Conservation (phyloP, 345 rosid species). For the Cardiospermum halicacabum region DNA sequence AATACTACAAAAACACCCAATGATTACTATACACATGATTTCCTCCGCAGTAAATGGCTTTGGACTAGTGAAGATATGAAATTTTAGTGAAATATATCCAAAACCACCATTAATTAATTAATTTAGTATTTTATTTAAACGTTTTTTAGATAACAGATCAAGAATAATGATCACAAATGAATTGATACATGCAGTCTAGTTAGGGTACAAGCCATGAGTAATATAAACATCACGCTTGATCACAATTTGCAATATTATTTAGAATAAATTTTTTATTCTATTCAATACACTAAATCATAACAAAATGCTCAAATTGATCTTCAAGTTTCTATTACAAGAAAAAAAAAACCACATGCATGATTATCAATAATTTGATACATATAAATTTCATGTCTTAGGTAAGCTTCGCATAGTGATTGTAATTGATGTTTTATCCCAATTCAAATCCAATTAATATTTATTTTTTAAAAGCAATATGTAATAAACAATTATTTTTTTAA, state of each 20-base stretch:
- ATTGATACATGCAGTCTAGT: not conserved
- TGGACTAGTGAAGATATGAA: constrained; percentile 24
- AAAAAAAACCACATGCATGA: no score
- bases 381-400: no score
- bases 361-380: no score
- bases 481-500: no score
- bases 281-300: not conserved
- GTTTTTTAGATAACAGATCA: constrained; percentile 21
- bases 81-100: constrained; percentile 15
- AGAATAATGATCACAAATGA: constrained; percentile 9
- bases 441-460: not conserved
- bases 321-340: no score
- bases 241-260: not conserved
- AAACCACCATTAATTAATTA: not conserved
- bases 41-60: not conserved
- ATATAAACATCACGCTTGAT: constrained; percentile 11
- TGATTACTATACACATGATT: not conserved
- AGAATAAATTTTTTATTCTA: not conserved
- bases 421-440: no score
- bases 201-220: constrained; percentile 12
- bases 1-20: not conserved
- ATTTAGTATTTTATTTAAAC: no score
- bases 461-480: not conserved
- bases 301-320: no score
- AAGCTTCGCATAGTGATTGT: no score